Conservation (phyloP, 2,329 filamentous ascomycete species). For the Zopfia rhizophila region DNA sequence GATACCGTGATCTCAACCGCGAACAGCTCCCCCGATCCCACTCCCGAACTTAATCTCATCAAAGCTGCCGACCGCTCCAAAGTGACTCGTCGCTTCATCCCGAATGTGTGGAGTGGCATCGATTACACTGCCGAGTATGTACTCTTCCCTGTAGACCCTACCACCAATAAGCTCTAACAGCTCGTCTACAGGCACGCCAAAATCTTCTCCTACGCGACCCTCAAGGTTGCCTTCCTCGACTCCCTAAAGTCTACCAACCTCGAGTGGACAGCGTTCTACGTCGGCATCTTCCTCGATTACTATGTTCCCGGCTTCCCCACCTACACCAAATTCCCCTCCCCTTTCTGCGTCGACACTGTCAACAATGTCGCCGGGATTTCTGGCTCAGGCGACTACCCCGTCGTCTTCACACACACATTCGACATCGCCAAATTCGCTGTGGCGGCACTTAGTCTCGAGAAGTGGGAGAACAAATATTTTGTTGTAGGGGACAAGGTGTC, state of each 20-base stretch:
- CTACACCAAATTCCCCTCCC: conserved; percentile 5
- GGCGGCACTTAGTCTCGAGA: conserved; percentile 52
- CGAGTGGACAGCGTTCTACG: conserved; percentile 34
- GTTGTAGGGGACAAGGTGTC: conserved; percentile 25
- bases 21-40: conserved; percentile 28
- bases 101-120: conserved; percentile 52
- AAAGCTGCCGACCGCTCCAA: conserved; percentile 54
- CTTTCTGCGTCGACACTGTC: conserved; percentile 22
- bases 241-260: conserved; percentile 26
- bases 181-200: neutral
- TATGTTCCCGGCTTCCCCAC: conserved; percentile 28
- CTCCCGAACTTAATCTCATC: conserved; percentile 57
- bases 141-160: neutral
- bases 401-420: conserved; percentile 60
- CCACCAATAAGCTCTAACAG: neutral
- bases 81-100: conserved; percentile 54
- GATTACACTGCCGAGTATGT: conserved; percentile 20
- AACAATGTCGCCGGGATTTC: conserved; percentile 57
- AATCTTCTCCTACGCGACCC: neutral
- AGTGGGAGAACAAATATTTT: conserved; percentile 54
- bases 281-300: conserved; percentile 41
- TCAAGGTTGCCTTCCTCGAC: conserved; percentile 12
- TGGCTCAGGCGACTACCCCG: conserved; percentile 57
- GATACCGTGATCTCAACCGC: conserved; percentile 57
- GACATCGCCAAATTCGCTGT: conserved; percentile 62